Evolutionary conservation across 106 monocot species (phyloP), one percentile per base, ranked within the genome.

Genomic region (Apostasia shenzhenica): DNA sequence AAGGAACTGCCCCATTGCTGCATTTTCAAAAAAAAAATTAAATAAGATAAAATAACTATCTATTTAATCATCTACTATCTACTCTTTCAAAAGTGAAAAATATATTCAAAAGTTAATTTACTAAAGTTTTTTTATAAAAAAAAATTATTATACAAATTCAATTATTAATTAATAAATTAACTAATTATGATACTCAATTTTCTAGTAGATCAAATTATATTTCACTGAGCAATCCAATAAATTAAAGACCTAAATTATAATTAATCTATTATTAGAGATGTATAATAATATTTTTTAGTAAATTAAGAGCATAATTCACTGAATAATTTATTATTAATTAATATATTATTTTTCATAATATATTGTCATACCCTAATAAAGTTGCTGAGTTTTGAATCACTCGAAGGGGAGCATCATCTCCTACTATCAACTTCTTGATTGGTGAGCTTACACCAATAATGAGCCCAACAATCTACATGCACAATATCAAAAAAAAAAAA

Each of bases 351-450:
- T n/a, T n/a, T n/a, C n/a, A n/a, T 6, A 2, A 45, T 13, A 12
- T 26, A 47, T 41, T 38, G 53, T 26, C 26, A 26, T 91, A 87
- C 91, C 84, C 79, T 65, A 91, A 59, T 41, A 86, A 41, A 49
- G 70, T 63, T 57, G 84, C 77, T 12, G 91, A 84, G 1, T 81
- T 81, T 63, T 87, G 81, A 69, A 91, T 84, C 45, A 82, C 74
- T 11, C 79, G 91, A 70, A 91, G 91, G 75, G 91, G 86, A 68
- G 91, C 91, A 67, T 14, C 45, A 72, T 87, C 91, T 37, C 86
- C 86, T 39, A 91, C 84, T 7, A 91, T 1, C 48, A 75, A 43
- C 54, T 81, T 78, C 54, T 79, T 83, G 9, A 87, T 60, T 45
- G 38, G 79, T 61, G 86, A 79, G 42, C 84, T 66, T 11, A 81